Percentiles rank a stretch among this genome's conserved stretches.
Evolutionary conservation across 108 stramenopile species (phyloP).

Genomic region (Nannochloropsis granulata): DNA sequence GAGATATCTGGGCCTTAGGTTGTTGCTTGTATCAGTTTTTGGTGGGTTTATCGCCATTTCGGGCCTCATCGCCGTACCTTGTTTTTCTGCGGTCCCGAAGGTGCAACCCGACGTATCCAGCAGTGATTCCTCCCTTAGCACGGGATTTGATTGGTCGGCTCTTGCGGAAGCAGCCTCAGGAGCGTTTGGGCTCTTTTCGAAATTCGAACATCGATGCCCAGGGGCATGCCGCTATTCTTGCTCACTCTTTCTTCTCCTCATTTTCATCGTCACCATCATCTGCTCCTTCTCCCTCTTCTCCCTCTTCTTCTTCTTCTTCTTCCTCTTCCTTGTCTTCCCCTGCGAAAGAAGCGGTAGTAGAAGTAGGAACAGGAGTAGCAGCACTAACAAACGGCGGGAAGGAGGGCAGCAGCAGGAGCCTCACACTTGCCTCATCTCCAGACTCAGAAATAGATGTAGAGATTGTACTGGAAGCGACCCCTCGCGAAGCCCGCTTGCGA

Average conservation of each 20-base stretch:
- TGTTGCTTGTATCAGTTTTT: slow-evolving; percentile 31
- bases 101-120: not conserved
- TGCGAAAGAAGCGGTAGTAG: no score
- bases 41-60: slow-evolving; percentile 28
- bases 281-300: no score
- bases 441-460: not conserved
- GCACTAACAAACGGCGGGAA: not conserved
- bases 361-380: no score
- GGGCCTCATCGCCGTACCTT: slow-evolving; percentile 33
- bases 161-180: slow-evolving; percentile 1
- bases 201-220: not conserved
- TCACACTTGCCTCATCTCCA: not conserved
- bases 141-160: slow-evolving; percentile 13
- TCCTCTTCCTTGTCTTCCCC: no score
- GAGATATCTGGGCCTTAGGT: slow-evolving; percentile 35
- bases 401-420: not conserved
- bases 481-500: not conserved
- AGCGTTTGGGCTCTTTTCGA: slow-evolving; percentile 1
- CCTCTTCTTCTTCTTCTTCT: no score
- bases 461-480: not conserved
- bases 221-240: not conserved
- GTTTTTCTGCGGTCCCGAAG: not conserved
- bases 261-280: not conserved
- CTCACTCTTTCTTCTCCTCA: not conserved
- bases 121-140: slow-evolving; percentile 4